Evolutionary conservation across 306 rosid genomes (phyloP).

Genomic region (Prinsepia uniflora): DNA sequence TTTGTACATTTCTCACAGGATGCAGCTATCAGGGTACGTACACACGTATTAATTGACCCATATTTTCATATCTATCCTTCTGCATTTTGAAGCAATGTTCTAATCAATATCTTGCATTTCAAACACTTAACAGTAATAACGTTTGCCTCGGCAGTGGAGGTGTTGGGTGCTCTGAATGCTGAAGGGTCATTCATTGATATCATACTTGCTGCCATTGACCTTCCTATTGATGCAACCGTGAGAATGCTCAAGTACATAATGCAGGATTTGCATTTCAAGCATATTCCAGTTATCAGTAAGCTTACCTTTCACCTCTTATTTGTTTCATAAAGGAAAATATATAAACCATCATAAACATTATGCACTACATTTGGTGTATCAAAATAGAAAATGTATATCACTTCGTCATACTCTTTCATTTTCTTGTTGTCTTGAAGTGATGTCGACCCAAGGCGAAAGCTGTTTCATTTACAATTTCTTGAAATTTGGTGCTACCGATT

Average conservation of each 20-base stretch:
- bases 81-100: not conserved
- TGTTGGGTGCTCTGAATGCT: conserved; percentile 19
- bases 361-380: not conserved
- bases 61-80: not conserved
- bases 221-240: conserved; percentile 14
- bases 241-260: conserved; percentile 20
- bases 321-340: not conserved
- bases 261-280: conserved; percentile 18
- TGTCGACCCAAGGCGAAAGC: conserved; percentile 13
- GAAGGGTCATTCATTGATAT: conserved; percentile 18
- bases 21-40: conserved; percentile 22
- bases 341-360: not conserved
- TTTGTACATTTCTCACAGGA: conserved; percentile 12
- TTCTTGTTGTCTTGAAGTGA: conserved; percentile 12
- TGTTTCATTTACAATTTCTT: conserved; percentile 18
- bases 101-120: not conserved
- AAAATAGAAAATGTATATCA: not conserved
- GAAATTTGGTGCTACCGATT: conserved; percentile 22
- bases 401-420: not conserved
- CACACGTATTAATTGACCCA: not conserved
- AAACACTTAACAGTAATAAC: conserved; percentile 17
- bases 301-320: not conserved
- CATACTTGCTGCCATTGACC: conserved; percentile 13
- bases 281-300: conserved; percentile 25
- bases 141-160: conserved; percentile 14